Evolutionary conservation across 352 stramenopile genomes (phyloP).

Genomic region (Pythium guiyangense): DNA sequence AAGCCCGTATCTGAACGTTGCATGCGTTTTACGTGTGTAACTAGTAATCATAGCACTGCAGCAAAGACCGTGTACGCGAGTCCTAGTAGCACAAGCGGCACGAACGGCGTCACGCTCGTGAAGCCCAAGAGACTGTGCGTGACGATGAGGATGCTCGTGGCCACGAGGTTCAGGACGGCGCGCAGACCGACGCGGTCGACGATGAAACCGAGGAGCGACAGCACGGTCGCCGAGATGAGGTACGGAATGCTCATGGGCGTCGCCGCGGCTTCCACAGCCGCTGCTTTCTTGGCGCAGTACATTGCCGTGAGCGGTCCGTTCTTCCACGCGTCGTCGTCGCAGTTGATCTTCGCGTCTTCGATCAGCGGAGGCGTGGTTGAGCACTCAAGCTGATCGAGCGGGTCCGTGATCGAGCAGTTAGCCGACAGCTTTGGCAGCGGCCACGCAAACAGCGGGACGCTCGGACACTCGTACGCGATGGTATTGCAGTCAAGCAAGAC

Average conservation of each 20-base stretch:
- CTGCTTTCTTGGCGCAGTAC: conserved; percentile 60
- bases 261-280: conserved; percentile 62
- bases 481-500: conserved; percentile 41
- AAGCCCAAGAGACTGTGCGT: conserved; percentile 84
- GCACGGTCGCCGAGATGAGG: conserved; percentile 87
- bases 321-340: conserved; percentile 71
- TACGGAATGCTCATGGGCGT: conserved; percentile 92
- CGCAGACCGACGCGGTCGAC: conserved; percentile 88
- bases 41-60: conserved; percentile 24
- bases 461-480: conserved; percentile 45
- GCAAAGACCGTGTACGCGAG: conserved; percentile 81
- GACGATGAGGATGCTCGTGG: conserved; percentile 67
- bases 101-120: conserved; percentile 34
- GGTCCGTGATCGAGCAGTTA: conserved; percentile 67
- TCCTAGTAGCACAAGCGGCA: conserved; percentile 68
- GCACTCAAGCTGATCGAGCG: conserved; percentile 61
- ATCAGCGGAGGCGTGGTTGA: conserved; percentile 53
- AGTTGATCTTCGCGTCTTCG: conserved; percentile 73
- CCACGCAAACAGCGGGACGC: conserved; percentile 67
- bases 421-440: conserved; percentile 59
- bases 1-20: too few species aligned
- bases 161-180: conserved; percentile 74
- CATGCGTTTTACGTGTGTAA: too few species aligned
- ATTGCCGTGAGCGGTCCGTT: conserved; percentile 43
- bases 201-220: conserved; percentile 86